Conservation (phyloP, 306 rosid genomes). For the Acacia crassicarpa region DNA sequence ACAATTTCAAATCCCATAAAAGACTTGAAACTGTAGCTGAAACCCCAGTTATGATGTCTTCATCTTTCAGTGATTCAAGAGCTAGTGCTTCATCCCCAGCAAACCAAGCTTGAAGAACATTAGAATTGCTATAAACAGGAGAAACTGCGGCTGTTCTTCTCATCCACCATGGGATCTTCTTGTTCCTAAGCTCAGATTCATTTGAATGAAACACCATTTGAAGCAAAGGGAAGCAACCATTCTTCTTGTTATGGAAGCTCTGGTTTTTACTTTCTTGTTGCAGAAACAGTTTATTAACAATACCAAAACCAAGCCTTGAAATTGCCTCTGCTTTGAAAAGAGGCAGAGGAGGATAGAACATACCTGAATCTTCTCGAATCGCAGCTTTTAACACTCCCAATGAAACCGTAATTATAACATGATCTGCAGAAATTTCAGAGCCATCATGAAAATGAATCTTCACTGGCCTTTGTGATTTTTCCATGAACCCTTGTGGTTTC, state of each 20-base stretch:
- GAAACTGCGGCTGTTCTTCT: conserved; percentile 53
- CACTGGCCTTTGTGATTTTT: conserved; percentile 51
- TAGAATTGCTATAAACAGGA: conserved; percentile 54
- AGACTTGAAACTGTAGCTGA: background rate
- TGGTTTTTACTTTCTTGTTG: conserved; percentile 25
- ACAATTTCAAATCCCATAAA: background rate
- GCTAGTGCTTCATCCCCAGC: conserved; percentile 65
- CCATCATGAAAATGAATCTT: conserved; percentile 82
- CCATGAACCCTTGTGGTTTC: conserved; percentile 29
- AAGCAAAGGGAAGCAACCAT: conserved; percentile 59
- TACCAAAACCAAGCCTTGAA: conserved; percentile 90
- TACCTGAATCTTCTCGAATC: conserved; percentile 54
- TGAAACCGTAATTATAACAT: conserved; percentile 86
- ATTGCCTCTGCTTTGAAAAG: conserved; percentile 74
- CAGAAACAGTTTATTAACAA: conserved; percentile 89
- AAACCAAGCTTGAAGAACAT: conserved; percentile 63
- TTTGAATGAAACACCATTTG: conserved; percentile 77
- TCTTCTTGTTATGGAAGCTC: conserved; percentile 21
- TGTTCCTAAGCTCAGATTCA: conserved; percentile 48
- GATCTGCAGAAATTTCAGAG: conserved; percentile 71
- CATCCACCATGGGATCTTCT: conserved; percentile 72
- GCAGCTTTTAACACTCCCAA: conserved; percentile 89
- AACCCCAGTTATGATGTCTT: conserved; percentile 50
- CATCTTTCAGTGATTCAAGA: conserved; percentile 53
- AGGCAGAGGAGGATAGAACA: conserved; percentile 84